Percentiles rank a stretch among this genome's conserved stretches.
Evolutionary conservation across 1,139 yeast genomes (phyloP).

Genomic region (Saccharomyces hybrid): DNA sequence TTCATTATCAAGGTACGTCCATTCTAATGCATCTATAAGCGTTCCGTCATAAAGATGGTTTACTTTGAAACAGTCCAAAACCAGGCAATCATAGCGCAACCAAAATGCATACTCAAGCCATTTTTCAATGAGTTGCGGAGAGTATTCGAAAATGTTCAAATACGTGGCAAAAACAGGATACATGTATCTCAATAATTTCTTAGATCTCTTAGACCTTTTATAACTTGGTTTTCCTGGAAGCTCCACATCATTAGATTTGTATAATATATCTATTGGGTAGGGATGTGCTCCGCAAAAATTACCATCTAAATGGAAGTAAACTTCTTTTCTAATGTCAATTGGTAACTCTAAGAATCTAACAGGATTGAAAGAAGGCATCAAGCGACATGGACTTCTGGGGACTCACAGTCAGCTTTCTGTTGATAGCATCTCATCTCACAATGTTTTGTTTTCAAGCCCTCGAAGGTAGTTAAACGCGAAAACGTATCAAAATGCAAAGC

Average conservation of each 20-base stretch:
- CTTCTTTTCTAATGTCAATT: conserved; percentile 20
- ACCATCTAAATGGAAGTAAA: conserved; percentile 23
- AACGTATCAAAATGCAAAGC: neutral
- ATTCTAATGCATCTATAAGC: conserved; percentile 20
- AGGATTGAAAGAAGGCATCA: conserved; percentile 8
- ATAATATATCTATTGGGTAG: conserved; percentile 5
- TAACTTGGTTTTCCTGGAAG: conserved; percentile 2
- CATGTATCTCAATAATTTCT: conserved; percentile 7
- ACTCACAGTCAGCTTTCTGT: neutral
- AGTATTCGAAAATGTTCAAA: conserved; percentile 23
- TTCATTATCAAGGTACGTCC: conserved; percentile 19
- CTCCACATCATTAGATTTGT: conserved; percentile 7
- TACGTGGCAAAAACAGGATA: conserved; percentile 16
- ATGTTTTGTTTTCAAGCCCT: neutral
- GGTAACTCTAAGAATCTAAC: conserved; percentile 21
- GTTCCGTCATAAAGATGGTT: conserved; percentile 23
- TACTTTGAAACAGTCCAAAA: conserved; percentile 25
- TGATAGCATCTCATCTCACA: neutral
- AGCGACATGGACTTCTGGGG: neutral
- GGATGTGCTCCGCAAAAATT: conserved; percentile 12
- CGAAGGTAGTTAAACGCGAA: neutral
- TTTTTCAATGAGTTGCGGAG: conserved; percentile 15
- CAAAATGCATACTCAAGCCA: conserved; percentile 26
- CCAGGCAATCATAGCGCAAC: conserved; percentile 27
- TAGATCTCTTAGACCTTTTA: conserved; percentile 3